Conservation (phyloP, 2,329 filamentous ascomycete genomes). For the Pestalotiopsis sp. region DNA sequence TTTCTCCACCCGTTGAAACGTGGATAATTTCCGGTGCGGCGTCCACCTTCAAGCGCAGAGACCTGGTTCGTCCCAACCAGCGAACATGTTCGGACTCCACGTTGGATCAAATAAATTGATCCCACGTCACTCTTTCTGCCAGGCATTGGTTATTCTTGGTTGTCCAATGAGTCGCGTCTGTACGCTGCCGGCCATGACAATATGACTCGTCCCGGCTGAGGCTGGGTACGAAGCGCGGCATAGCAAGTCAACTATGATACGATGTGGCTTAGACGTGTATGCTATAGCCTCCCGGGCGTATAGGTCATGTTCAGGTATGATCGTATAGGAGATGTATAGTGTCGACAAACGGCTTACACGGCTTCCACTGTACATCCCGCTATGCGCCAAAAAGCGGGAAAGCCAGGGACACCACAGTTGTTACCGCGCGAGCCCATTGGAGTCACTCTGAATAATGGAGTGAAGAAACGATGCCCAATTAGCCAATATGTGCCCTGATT, state of each 20-base stretch:
- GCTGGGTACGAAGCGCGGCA: neutral
- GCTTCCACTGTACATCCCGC: too few relatives aligned
- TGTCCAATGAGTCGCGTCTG: neutral
- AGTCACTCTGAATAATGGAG: neutral
- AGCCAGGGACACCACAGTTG: neutral
- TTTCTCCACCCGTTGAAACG: slow-evolving; percentile 1
- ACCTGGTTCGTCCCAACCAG: neutral
- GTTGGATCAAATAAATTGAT: neutral
- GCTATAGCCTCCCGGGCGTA: neutral
- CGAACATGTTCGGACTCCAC: neutral
- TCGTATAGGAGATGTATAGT: too few relatives aligned
- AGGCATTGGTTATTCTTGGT: neutral
- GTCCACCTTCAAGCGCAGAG: neutral
- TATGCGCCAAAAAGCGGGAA: too few relatives aligned
- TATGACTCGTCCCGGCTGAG: neutral
- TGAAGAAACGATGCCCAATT: neutral
- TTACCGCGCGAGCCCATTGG: neutral
- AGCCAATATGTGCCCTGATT: neutral
- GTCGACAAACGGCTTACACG: too few relatives aligned
- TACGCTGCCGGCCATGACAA: neutral
- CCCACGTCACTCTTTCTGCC: neutral
- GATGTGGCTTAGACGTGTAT: neutral
- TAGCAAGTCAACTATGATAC: neutral
- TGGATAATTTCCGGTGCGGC: slow-evolving; percentile 3
- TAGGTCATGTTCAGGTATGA: neutral